Conservation (phyloP, 768 basidiomycete species). For the Mycena galopus region DNA sequence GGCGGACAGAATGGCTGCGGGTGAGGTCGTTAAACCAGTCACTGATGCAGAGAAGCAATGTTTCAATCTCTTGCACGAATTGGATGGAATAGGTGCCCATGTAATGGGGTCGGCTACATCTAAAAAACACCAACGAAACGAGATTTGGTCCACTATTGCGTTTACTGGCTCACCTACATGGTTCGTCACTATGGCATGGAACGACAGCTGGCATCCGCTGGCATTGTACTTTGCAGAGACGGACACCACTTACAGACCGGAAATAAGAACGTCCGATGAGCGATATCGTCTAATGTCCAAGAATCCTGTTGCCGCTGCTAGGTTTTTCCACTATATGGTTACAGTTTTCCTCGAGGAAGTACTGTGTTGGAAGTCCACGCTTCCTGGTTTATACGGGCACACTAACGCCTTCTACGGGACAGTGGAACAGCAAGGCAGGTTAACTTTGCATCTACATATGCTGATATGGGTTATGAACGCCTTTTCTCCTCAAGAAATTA, state of each 20-base stretch:
- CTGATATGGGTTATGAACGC: slow-evolving; percentile 41
- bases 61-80: slow-evolving; percentile 48
- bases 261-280: slow-evolving; percentile 2
- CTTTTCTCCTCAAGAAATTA: slow-evolving; percentile 35
- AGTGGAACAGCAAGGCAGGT: slow-evolving; percentile 46
- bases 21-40: slow-evolving; percentile 42
- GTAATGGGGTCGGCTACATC: slow-evolving; percentile 44
- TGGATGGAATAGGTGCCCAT: slow-evolving; percentile 51
- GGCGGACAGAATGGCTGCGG: slow-evolving; percentile 37
- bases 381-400: slow-evolving; percentile 32
- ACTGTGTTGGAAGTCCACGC: slow-evolving; percentile 16
- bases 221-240: slow-evolving; percentile 50
- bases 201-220: slow-evolving; percentile 47
- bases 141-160: slow-evolving; percentile 47
- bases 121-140: slow-evolving; percentile 47
- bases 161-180: slow-evolving; percentile 46
- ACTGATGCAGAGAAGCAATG: slow-evolving; percentile 51
- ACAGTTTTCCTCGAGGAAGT: slow-evolving; percentile 34
- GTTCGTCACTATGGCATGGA: slow-evolving; percentile 52
- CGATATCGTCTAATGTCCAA: slow-evolving; percentile 7
- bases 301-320: slow-evolving; percentile 38
- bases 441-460: slow-evolving; percentile 45
- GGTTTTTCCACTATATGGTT: slow-evolving; percentile 41
- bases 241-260: slow-evolving; percentile 38
- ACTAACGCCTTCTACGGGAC: slow-evolving; percentile 44